These are phyloP conservation scores for Fusarium annulatum DNA, from an alignment of 2,329 filamentous ascomycete species.

Conservation along the genomic window DNA sequence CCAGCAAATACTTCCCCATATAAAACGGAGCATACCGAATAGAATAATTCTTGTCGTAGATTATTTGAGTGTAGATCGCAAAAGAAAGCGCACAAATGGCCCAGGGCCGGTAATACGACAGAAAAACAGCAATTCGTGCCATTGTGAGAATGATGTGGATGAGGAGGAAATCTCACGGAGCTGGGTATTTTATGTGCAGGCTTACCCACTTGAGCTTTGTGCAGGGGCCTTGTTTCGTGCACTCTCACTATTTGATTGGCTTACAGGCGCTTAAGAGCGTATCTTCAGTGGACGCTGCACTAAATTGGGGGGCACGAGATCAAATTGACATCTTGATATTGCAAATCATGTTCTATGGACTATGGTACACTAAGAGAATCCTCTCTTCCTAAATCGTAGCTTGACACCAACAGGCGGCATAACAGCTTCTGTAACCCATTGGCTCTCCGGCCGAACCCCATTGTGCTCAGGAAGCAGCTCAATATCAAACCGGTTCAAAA, in stretches of 20 bases:
- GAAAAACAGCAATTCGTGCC: conserved; percentile 8
- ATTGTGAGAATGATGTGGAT: conserved; percentile 1
- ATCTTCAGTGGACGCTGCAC: background rate
- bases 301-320: background rate
- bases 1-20: background rate
- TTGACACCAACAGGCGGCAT: conserved; percentile 36
- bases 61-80: background rate
- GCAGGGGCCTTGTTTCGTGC: conserved; percentile 6
- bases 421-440: conserved; percentile 36
- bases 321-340: background rate
- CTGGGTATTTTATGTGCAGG: conserved; percentile 14
- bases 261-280: background rate
- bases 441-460: conserved; percentile 32
- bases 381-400: conserved; percentile 27
- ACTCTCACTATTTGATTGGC: background rate
- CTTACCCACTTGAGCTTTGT: background rate
- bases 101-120: conserved; percentile 30
- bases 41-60: background rate
- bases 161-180: conserved; percentile 12
- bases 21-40: background rate
- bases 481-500: conserved; percentile 35
- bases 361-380: background rate
- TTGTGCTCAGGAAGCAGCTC: conserved; percentile 35
- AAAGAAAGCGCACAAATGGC: background rate
- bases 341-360: background rate